Evolutionary conservation across 2,329 filamentous ascomycete species (phyloP).

Genomic region (Fusarium oxysporum): DNA sequence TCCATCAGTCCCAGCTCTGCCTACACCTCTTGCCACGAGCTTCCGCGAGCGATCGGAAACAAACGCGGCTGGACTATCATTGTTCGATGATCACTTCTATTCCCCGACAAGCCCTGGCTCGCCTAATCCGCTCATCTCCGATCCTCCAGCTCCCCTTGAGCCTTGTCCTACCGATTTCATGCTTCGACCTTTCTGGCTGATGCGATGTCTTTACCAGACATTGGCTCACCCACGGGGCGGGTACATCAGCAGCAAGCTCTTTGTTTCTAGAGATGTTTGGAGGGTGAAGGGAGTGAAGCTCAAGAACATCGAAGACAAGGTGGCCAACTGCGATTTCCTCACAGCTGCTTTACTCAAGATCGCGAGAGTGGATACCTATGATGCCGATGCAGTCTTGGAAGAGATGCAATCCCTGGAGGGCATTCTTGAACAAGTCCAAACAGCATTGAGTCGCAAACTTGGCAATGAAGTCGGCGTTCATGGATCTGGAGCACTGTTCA

Average conservation of each 20-base stretch:
- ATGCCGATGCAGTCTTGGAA: conserved; percentile 91
- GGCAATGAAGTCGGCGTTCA: conserved; percentile 94
- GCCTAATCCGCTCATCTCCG: conserved; percentile 69
- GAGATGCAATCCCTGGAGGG: conserved; percentile 93
- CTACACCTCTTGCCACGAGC: conserved; percentile 73
- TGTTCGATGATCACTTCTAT: conserved; percentile 88
- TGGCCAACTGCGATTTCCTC: conserved; percentile 88
- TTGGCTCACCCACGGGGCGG: conserved; percentile 91
- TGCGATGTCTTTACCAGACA: conserved; percentile 93
- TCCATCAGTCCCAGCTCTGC: conserved; percentile 67
- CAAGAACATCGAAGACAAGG: conserved; percentile 91
- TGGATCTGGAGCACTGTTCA: conserved; percentile 78
- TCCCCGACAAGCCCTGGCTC: conserved; percentile 72
- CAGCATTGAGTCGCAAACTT: conserved; percentile 80
- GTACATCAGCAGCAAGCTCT: conserved; percentile 90
- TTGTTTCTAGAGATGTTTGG: conserved; percentile 94
- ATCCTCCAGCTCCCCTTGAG: conserved; percentile 83
- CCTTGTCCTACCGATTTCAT: conserved; percentile 90
- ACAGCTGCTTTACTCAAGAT: conserved; percentile 90
- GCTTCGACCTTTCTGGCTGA: conserved; percentile 96
- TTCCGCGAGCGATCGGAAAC: conserved; percentile 70
- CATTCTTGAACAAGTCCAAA: conserved; percentile 87
- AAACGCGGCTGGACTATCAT: conserved; percentile 73
- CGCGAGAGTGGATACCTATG: conserved; percentile 84
- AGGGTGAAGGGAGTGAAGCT: conserved; percentile 93